Conservation (phyloP, 768 basidiomycete genomes). For the Termitomyces titanicus region DNA sequence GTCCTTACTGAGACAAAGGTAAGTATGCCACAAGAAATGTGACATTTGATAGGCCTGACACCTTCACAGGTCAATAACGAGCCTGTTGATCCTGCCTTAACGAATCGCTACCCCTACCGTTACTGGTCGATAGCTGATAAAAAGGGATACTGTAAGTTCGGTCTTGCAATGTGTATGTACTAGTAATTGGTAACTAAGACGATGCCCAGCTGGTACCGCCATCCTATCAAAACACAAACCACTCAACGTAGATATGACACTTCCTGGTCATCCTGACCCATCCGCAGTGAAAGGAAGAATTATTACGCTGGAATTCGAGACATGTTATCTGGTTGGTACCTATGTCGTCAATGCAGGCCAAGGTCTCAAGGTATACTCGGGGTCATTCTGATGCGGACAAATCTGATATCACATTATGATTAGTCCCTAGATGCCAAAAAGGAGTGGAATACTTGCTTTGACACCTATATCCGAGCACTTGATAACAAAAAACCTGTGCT, state of each 20-base stretch:
- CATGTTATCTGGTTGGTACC: conserved; percentile 67
- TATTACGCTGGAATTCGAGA: conserved; percentile 76
- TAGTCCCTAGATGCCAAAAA: conserved; percentile 78
- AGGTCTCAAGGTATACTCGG: conserved; percentile 56
- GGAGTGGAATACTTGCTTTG: conserved; percentile 77
- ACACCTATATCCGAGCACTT: conserved; percentile 63
- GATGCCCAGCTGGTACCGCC: conserved; percentile 68
- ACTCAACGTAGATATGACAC: conserved; percentile 53
- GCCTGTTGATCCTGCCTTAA: conserved; percentile 57
- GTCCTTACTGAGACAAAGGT: conserved; percentile 88
- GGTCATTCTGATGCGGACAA: background rate
- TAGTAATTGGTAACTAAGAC: background rate
- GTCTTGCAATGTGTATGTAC: background rate
- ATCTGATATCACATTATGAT: background rate
- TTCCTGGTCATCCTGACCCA: conserved; percentile 76
- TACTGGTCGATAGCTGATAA: conserved; percentile 77
- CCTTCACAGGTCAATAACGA: conserved; percentile 60
- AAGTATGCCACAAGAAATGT: background rate
- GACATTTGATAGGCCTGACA: background rate
- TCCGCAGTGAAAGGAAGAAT: conserved; percentile 69
- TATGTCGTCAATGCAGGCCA: conserved; percentile 85
- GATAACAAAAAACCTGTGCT: conserved; percentile 82
- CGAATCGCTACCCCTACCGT: conserved; percentile 58
- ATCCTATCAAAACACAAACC: conserved; percentile 78
- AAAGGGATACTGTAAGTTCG: conserved; percentile 68